These are phyloP conservation scores for Pseudotulostoma volvatum DNA, from an alignment of 495 filamentous ascomycete species.

Conservation along the genomic window DNA sequence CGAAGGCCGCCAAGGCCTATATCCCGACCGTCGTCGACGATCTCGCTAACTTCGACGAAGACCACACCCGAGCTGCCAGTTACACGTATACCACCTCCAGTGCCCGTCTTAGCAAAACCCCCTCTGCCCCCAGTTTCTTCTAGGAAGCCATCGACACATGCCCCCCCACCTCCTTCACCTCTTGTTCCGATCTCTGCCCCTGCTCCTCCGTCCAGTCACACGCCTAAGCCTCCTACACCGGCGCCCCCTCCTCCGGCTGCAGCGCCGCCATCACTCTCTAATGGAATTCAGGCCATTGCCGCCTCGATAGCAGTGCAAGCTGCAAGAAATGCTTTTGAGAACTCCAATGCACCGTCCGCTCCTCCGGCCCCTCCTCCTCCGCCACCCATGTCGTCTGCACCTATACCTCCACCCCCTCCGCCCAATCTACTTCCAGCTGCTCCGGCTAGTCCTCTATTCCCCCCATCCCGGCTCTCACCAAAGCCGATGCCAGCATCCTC, in stretches of 20 bases:
- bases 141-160: slow-evolving; percentile 17
- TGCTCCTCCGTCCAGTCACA: slow-evolving; percentile 33
- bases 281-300: slow-evolving; percentile 10
- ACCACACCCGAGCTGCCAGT: slow-evolving; percentile 34
- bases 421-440: slow-evolving; percentile 26
- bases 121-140: slow-evolving; percentile 19
- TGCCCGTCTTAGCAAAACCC: slow-evolving; percentile 36
- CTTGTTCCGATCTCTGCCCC: slow-evolving; percentile 21
- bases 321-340: slow-evolving; percentile 31
- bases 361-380: slow-evolving; percentile 40
- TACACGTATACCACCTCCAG: slow-evolving; percentile 51
- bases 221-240: slow-evolving; percentile 26
- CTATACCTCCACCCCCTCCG: slow-evolving; percentile 20
- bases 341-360: slow-evolving; percentile 34
- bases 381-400: slow-evolving; percentile 31
- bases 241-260: slow-evolving; percentile 22
- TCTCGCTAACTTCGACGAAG: slow-evolving; percentile 31
- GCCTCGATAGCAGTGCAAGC: slow-evolving; percentile 32
- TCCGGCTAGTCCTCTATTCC: slow-evolving; percentile 27
- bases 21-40: slow-evolving; percentile 35
- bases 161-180: slow-evolving; percentile 27
- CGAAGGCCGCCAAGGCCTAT: slow-evolving; percentile 37
- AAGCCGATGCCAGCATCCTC: slow-evolving; percentile 32
- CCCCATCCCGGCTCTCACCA: slow-evolving; percentile 35
- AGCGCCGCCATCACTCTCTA: slow-evolving; percentile 26